Evolutionary conservation across 2,329 filamentous ascomycete genomes (phyloP), one percentile per base, ranked within the genome.

Genomic region (Calonectria leucothoes): DNA sequence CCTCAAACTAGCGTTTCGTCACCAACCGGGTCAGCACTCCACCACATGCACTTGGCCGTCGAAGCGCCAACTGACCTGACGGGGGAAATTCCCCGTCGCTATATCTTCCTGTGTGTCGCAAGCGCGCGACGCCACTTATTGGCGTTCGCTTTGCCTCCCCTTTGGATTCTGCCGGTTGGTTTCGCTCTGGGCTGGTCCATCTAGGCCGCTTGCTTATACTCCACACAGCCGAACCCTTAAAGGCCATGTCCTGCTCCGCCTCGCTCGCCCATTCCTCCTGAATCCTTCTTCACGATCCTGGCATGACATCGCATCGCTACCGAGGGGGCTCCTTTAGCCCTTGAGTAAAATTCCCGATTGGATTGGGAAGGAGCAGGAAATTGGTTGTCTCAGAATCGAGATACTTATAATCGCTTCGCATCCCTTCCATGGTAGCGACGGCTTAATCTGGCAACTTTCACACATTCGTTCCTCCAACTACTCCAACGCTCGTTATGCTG

Each of bases 401-500:
- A 29, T 42, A 55, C 29, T 69, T 57, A 68, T 69, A 69, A 65
- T 59, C 59, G 6, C 42, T 42, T 2, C n/a, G 20, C 14, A 33
- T 33, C 39, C 70, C 52, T 51, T 55, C 25, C 33, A 35, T 61
- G 48, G 23, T 31, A 27, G 23, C 42, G 66, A 74, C 71, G 71
- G 72, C 68, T 48, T 45, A 63, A 52, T 64, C 63, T 67, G 39
- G 39, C 61, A 49, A 35, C 23, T 15, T 45, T 39, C 23, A 51
- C 29, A 37, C 37, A 25, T 68, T 69, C 70, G 52, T 52, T 55
- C 31, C 6, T 67, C 27, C 33, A 63, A 51, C 39, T 70, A 15
- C 29, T 11, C 17, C 51, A 42, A 31, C 42, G 10, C 35, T 65
- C 73, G 76, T 72, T 74, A 81, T 81, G 78, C 67, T 69, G 49